Conservation (phyloP, 2,329 filamentous ascomycete species). For the Pyrenochaeta sp. region DNA sequence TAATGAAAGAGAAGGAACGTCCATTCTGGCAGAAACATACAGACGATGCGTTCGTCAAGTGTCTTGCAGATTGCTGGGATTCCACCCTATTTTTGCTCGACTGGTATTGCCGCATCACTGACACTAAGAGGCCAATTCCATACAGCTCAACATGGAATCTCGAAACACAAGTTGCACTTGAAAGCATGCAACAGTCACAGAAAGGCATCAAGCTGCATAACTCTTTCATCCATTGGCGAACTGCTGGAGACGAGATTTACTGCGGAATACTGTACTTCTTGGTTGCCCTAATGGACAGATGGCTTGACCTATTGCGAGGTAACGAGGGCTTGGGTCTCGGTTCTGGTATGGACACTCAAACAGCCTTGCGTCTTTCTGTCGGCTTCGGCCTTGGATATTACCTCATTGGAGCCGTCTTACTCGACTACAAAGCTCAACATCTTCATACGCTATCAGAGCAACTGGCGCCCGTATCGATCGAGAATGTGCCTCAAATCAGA, state of each 20-base stretch:
- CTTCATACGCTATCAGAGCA: conserved; percentile 56
- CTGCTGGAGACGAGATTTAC: conserved; percentile 62
- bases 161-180: conserved; percentile 62
- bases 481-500: conserved; percentile 52
- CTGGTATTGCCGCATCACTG: conserved; percentile 60
- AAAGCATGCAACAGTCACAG: conserved; percentile 61
- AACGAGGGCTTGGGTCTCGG: conserved; percentile 51
- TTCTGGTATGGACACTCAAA: conserved; percentile 26
- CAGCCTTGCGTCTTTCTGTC: conserved; percentile 55
- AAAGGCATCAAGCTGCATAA: conserved; percentile 64
- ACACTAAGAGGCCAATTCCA: conserved; percentile 58
- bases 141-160: conserved; percentile 66
- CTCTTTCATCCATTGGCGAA: conserved; percentile 66
- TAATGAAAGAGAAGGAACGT: conserved; percentile 55
- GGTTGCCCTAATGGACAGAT: conserved; percentile 63
- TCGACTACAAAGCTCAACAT: conserved; percentile 63
- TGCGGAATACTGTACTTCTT: conserved; percentile 64
- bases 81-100: conserved; percentile 62
- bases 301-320: conserved; percentile 59
- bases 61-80: conserved; percentile 60
- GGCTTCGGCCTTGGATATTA: conserved; percentile 67
- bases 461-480: conserved; percentile 51
- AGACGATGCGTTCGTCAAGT: conserved; percentile 56
- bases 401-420: conserved; percentile 62
- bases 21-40: conserved; percentile 53